A percentile compares a stretch with the other conserved stretches of the same genome.
phyloP scores from a whole-genome alignment of 169 alveolate species.

The Amoebophrya sp. region DNA sequence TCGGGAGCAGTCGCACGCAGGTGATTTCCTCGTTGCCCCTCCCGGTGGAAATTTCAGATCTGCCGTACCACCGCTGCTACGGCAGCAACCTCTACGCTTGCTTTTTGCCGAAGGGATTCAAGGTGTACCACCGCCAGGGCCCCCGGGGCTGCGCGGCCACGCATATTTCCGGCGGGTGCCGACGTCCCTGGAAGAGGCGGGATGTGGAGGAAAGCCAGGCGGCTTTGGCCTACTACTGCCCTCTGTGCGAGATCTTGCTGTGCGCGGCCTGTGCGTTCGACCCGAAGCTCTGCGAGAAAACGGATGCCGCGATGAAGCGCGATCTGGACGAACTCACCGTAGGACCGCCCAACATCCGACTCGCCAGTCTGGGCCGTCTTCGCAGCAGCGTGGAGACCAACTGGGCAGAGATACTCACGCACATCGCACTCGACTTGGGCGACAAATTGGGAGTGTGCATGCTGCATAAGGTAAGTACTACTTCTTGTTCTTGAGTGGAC shows the following conservation, averaged over 20 bases:
- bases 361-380: neutral
- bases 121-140: slow-evolving; percentile 15
- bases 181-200: neutral
- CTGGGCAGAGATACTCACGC: neutral
- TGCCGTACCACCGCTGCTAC: slow-evolving; percentile 24
- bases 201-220: neutral
- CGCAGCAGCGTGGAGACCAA: neutral
- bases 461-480: neutral
- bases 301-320: slow-evolving; percentile 25
- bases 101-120: slow-evolving; percentile 5
- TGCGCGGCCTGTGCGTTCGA: slow-evolving; percentile 10
- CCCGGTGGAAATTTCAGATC: neutral
- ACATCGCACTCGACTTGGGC: slow-evolving; percentile 3
- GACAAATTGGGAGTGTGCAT: slow-evolving; percentile 13
- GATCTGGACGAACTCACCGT: slow-evolving; percentile 9
- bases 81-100: neutral
- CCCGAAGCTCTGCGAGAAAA: slow-evolving; percentile 16
- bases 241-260: neutral
- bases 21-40: neutral
- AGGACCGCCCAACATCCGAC: neutral
- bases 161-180: slow-evolving; percentile 11
- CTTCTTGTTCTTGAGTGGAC: no score
- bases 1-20: neutral
- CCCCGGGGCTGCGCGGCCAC: slow-evolving; percentile 9
- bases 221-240: neutral